Percentiles rank a stretch among this genome's conserved stretches.
These are phyloP conservation scores for Pseudocercospora eumusae DNA, from an alignment of 2,329 filamentous ascomycete genomes.

Conservation along the genomic window DNA sequence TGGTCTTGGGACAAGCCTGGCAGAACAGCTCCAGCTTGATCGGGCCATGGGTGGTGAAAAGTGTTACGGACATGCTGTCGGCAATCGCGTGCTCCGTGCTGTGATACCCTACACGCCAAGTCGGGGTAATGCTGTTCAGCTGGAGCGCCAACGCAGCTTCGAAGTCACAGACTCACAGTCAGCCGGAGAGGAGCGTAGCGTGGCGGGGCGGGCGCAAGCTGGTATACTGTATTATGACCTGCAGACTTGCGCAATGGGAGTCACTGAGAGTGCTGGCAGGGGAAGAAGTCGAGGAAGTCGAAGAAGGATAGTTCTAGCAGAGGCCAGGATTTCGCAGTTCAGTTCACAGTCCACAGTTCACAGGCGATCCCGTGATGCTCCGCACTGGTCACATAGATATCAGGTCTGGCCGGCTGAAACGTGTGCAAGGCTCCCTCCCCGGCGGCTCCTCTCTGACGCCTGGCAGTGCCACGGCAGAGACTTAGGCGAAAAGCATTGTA, in stretches of 20 bases:
- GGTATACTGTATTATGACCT: constrained; percentile 6
- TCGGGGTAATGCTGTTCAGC: constrained; percentile 12
- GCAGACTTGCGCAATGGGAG: constrained; percentile 5
- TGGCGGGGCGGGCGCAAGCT: neutral
- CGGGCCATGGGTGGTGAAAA: constrained; percentile 86
- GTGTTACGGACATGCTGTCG: constrained; percentile 52
- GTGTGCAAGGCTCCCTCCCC: neutral
- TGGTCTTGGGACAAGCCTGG: constrained; percentile 88
- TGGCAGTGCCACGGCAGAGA: neutral
- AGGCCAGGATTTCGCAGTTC: neutral
- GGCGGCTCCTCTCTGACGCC: neutral
- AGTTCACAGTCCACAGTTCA: too few species aligned
- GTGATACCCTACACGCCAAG: constrained; percentile 9
- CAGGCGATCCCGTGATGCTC: neutral
- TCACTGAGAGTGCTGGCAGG: constrained; percentile 16
- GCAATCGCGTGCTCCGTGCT: constrained; percentile 10
- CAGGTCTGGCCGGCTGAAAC: neutral
- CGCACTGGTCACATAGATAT: constrained; percentile 5
- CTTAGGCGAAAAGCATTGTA: neutral
- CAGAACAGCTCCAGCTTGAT: constrained; percentile 97
- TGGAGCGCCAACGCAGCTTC: constrained; percentile 8
- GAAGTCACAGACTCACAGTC: constrained; percentile 11
- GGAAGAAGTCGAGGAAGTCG: constrained; percentile 6
- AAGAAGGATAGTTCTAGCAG: too few species aligned
- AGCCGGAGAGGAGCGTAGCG: too few species aligned